Base-by-base conservation (phyloP, 164 flowering plant genomes). In the Hamamelis virginiana region DNA sequence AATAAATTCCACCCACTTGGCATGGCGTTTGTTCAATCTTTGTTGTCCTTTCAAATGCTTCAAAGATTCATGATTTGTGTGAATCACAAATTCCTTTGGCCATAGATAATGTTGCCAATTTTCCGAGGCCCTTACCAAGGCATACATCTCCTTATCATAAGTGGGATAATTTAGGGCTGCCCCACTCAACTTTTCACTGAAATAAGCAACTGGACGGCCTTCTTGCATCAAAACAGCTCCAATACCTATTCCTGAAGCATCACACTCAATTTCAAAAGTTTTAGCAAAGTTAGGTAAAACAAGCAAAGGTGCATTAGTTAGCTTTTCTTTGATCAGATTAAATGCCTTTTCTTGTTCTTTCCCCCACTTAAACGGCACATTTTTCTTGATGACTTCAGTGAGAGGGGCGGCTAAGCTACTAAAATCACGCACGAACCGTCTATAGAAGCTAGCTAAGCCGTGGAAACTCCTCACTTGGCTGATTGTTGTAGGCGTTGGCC, bases 1-100 rank as follows among this genome's bases (percentile, higher is more conserved):
- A 61, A 77, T 57, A 47, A 74, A 74, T 13, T 61, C 43, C 1
- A 43, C 6, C 67, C 70, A 72, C 14, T 47, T 21, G 21, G 62
- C 71, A 71, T 67, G 78, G 27, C 67, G 8, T 1, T 21, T 66
- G 22, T 66, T 48, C 12, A 50, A 26, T 43, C 10, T 25, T 14
- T n/a, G 16, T 50, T 66, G 38, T 26, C n/a, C n/a, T n/a, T n/a
- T n/a, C n/a, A n/a, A n/a, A n/a, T n/a, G n/a, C n/a, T n/a, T n/a
- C n/a, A n/a, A n/a, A n/a, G n/a, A n/a, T n/a, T n/a, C n/a, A n/a
- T n/a, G n/a, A n/a, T n/a, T n/a, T n/a, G n/a, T n/a, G n/a, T n/a
- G n/a, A n/a, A n/a, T n/a, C n/a, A n/a, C n/a, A n/a, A n/a, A n/a
- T n/a, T n/a, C n/a, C n/a, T 60, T 60, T 60, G 64, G 64, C 64